Percentiles rank a stretch among this genome's conserved stretches.
phyloP scores from a whole-genome alignment of 1,284 basidiomycete genomes.

The Ganoderma meredithae region DNA sequence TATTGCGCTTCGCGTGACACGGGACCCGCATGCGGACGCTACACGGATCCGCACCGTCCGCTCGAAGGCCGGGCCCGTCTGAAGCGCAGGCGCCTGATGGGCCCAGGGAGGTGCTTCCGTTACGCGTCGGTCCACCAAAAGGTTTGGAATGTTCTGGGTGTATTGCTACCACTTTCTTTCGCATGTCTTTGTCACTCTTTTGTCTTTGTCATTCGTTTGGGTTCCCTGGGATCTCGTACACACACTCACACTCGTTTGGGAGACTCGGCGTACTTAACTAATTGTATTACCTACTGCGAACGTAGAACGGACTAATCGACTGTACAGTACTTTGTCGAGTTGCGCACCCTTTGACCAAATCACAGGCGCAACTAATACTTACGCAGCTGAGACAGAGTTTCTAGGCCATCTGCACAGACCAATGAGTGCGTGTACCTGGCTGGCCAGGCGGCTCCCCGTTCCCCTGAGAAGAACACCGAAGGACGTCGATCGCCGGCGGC shows the following conservation, averaged over 20 bases:
- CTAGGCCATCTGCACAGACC: not conserved
- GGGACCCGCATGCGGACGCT: conserved; percentile 53
- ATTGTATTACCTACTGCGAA: not conserved
- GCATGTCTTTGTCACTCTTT: not conserved
- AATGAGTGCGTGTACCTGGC: not conserved
- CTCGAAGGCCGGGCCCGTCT: conserved; percentile 41
- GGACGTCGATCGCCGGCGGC: not conserved
- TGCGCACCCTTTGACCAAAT: too few species aligned
- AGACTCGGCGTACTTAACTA: not conserved
- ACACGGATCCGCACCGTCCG: conserved; percentile 53
- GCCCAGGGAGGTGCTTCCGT: not conserved
- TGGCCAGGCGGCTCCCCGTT: not conserved
- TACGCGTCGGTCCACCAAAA: not conserved
- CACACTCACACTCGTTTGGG: not conserved
- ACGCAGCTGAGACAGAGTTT: not conserved
- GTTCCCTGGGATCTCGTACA: not conserved
- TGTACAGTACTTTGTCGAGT: not conserved
- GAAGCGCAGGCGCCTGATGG: not conserved
- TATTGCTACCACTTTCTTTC: not conserved
- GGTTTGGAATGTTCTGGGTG: not conserved
- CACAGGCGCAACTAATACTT: too few species aligned
- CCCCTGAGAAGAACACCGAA: not conserved
- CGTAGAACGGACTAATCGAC: not conserved
- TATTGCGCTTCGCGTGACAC: conserved; percentile 18
- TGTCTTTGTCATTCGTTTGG: not conserved